Base-by-base conservation (phyloP, 2,329 filamentous ascomycete species). In the Rhinocladiella mackenziei region DNA sequence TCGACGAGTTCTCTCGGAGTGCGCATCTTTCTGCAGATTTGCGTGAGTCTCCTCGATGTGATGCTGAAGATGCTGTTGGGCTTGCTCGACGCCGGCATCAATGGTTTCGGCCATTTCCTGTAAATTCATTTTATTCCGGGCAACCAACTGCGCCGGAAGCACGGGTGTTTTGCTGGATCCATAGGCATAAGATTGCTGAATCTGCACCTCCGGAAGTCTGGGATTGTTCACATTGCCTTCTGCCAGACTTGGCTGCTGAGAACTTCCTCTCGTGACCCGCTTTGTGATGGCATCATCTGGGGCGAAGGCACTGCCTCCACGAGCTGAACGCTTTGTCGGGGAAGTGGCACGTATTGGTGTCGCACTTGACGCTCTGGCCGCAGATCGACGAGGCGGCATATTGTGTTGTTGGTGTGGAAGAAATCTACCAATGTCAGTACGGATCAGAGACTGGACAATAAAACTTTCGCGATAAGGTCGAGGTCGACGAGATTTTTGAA, bases 171-270 rank as follows among this genome's bases (percentile, higher is more conserved):
- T 58, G 14, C 58, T 60, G 5, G 65, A 62, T 19, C 67, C 67
- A 58, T 69, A 69, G 10, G 63, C 63, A 43, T 63, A 68, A 1
- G 66, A 67, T 33, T 63, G 61, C 40, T 64, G 62, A 17, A 62
- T 62, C 29, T 65, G 63, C 35, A 69, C 55, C 37, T 61, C 58
- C 5, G 66, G 66, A 23, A 69, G 53, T 39, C 44, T 50, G 30
- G 60, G 58, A 48, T 59, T 65, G 34, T 53, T 48, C 20, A 50
- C 31, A 36, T 35, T 23, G 19, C 32, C 32, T 18, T 50, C 46
- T 2, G 40, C 23, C 8, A 38, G 5, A 26, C 35, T 41, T 13
- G 52, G 48, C 30, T 51, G 50, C 37, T 52, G 47, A 20, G 52
- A 51, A 10, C 30, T 39, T 11, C 43, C 50, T 43, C 54, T 30